phyloP scores from a whole-genome alignment of 2,329 filamentous ascomycete genomes.

The Verticillium longisporum region DNA sequence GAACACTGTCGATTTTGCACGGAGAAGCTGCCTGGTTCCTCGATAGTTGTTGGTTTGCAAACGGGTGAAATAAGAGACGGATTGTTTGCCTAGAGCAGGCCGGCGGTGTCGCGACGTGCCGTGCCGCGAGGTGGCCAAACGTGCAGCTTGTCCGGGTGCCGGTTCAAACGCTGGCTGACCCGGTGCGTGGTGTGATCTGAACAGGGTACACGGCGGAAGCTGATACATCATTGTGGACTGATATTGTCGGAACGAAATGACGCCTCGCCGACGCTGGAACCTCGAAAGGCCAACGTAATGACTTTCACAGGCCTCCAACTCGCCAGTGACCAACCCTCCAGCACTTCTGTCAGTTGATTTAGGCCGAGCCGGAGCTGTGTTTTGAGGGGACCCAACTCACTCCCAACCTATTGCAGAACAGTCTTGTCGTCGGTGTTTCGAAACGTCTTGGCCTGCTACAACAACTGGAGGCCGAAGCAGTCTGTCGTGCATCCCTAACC shows the following conservation, averaged over 20 bases:
- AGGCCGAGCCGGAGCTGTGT: not conserved
- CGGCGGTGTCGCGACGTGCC: not conserved
- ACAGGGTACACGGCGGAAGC: conserved; percentile 3
- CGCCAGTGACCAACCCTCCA: not conserved
- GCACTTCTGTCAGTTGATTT: not conserved
- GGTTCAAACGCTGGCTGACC: not conserved
- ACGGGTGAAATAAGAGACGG: not conserved
- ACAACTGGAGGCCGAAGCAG: not conserved
- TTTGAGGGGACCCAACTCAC: not conserved
- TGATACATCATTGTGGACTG: conserved; percentile 12
- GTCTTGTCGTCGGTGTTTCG: not conserved
- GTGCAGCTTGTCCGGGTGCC: not conserved
- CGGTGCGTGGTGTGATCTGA: not conserved
- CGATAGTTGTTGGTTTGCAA: too few relatives aligned
- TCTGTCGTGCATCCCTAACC: not conserved
- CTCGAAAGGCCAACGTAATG: not conserved
- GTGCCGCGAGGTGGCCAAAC: not conserved
- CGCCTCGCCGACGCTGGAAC: conserved; percentile 4
- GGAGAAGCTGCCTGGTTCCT: not conserved
- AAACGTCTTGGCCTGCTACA: not conserved
- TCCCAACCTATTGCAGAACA: not conserved
- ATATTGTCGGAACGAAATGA: conserved; percentile 12
- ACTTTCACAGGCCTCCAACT: not conserved
- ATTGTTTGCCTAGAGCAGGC: not conserved
- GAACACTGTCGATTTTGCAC: not conserved